Percentiles rank a stretch among this genome's conserved stretches.
phyloP scores from a whole-genome alignment of 352 stramenopile species.

The Phytophthora kernoviae region DNA sequence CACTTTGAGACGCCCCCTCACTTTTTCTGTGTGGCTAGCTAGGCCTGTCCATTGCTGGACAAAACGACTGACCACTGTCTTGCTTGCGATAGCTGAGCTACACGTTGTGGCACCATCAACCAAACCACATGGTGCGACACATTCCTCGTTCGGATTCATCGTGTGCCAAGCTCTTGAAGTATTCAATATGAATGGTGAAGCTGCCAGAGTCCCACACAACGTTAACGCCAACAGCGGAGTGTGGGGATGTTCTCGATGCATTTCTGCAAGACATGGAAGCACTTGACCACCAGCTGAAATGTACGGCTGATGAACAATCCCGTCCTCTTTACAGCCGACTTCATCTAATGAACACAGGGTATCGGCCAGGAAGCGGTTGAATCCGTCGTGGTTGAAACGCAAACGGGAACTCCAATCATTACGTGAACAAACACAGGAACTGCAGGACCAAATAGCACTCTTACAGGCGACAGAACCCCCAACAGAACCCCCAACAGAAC shows the following conservation, averaged over 20 bases:
- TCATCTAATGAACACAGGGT: background rate
- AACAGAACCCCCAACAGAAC: background rate
- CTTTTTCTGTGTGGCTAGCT: too few relatives aligned
- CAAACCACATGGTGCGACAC: too few relatives aligned
- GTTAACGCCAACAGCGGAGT: too few relatives aligned
- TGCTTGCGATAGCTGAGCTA: too few relatives aligned
- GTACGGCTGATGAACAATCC: too few relatives aligned
- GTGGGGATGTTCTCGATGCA: constrained; percentile 15
- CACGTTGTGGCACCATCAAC: too few relatives aligned
- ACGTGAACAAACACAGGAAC: constrained; percentile 8
- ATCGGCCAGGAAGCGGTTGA: background rate
- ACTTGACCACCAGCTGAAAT: constrained; percentile 6
- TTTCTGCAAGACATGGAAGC: constrained; percentile 27
- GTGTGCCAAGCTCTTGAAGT: too few relatives aligned
- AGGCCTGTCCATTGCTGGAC: too few relatives aligned
- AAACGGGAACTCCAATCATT: constrained; percentile 20
- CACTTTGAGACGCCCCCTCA: too few relatives aligned
- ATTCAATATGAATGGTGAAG: background rate
- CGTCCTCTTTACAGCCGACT: background rate
- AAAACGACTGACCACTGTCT: too few relatives aligned
- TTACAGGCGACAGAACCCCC: background rate
- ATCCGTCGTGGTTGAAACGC: constrained; percentile 15
- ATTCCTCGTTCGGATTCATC: too few relatives aligned
- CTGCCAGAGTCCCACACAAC: too few relatives aligned
- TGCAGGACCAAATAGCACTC: constrained; percentile 12